Conservation (phyloP, 148 eudicot genomes). For the Chenopodium album region DNA sequence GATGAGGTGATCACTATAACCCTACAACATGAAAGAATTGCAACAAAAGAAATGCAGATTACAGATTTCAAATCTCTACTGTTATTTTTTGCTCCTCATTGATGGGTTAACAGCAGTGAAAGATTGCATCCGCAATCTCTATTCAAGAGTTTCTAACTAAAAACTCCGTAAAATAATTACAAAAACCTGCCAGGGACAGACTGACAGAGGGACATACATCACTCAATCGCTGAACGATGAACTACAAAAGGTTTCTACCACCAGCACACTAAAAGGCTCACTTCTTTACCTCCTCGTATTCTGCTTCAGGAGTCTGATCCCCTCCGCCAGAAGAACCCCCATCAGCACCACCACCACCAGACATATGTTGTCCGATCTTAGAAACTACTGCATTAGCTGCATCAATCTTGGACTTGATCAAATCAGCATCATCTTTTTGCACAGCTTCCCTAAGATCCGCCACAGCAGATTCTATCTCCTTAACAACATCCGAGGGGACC, state of each 20-base stretch:
- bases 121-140: not conserved
- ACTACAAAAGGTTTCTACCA: not conserved
- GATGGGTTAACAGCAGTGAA: not conserved
- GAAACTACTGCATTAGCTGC: slow-evolving; percentile 49
- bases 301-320: slow-evolving; percentile 52
- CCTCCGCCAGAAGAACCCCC: slow-evolving; percentile 26
- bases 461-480: slow-evolving; percentile 45
- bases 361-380: slow-evolving; percentile 53
- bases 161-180: not conserved
- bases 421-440: slow-evolving; percentile 37
- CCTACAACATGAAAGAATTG: not conserved
- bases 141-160: not conserved
- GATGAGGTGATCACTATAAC: no score
- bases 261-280: not conserved
- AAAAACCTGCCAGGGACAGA: not conserved
- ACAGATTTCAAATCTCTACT: not conserved
- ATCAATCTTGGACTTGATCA: slow-evolving; percentile 47
- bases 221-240: not conserved
- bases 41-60: not conserved
- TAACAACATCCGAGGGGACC: slow-evolving; percentile 33
- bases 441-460: slow-evolving; percentile 36
- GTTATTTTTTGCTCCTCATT: no score
- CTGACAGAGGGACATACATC: not conserved
- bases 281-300: slow-evolving; percentile 52
- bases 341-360: slow-evolving; percentile 24